Conservation (phyloP, 2,329 filamentous ascomycete genomes). For the Septoria linicola region DNA sequence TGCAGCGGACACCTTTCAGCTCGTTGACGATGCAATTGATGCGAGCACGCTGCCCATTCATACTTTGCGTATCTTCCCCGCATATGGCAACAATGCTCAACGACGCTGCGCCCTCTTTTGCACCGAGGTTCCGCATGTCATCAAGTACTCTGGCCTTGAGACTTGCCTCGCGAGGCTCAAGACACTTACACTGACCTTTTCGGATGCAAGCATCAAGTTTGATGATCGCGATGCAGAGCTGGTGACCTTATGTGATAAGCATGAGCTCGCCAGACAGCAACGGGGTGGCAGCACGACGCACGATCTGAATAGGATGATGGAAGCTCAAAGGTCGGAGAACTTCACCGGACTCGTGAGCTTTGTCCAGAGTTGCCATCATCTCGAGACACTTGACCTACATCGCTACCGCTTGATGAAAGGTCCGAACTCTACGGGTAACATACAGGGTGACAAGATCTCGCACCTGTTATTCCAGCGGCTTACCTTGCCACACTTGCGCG, state of each 20-base stretch:
- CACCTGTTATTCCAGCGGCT: slow-evolving; percentile 5
- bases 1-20: slow-evolving; percentile 9
- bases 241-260: slow-evolving; percentile 1
- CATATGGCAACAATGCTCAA: slow-evolving; percentile 3
- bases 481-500: not conserved
- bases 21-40: slow-evolving; percentile 8
- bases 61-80: slow-evolving; percentile 1
- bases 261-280: slow-evolving; percentile 5
- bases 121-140: slow-evolving; percentile 6
- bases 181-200: slow-evolving; percentile 5
- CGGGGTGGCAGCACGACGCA: not conserved
- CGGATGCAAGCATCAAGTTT: slow-evolving; percentile 1
- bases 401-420: slow-evolving; percentile 1
- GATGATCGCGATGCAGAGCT: slow-evolving; percentile 7
- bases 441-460: slow-evolving; percentile 9
- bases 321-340: slow-evolving; percentile 2
- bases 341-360: slow-evolving; percentile 7
- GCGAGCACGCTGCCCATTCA: slow-evolving; percentile 2
- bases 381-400: slow-evolving; percentile 5
- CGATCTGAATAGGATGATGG: not conserved
- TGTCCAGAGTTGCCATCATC: slow-evolving; percentile 1
- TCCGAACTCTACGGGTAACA: not conserved
- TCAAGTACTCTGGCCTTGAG: slow-evolving; percentile 6
- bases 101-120: slow-evolving; percentile 1
- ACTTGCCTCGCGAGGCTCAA: slow-evolving; percentile 3